A percentile compares a stretch with the other conserved stretches of the same genome.
Evolutionary conservation across 345 rosid genomes (phyloP).

Genomic region (Boechera divaricarpa): DNA sequence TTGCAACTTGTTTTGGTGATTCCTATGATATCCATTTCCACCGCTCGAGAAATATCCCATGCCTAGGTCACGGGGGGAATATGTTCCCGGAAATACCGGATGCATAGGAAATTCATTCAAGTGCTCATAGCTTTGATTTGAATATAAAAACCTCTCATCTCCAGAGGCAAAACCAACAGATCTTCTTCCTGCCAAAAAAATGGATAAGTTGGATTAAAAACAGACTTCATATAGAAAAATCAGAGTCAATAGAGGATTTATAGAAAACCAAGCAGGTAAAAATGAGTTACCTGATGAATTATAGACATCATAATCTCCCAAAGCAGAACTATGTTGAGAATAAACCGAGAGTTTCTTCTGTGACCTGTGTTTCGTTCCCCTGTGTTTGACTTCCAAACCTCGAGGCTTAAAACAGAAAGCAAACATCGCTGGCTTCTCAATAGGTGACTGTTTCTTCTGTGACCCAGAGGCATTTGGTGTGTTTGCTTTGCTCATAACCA

Average conservation of each 20-base stretch:
- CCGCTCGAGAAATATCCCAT: slow-evolving; percentile 51
- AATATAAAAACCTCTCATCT: slow-evolving; percentile 57
- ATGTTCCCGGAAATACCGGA: slow-evolving; percentile 60
- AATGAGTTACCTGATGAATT: slow-evolving; percentile 31
- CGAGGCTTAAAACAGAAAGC: slow-evolving; percentile 98
- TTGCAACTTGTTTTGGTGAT: slow-evolving; percentile 54
- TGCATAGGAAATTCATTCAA: slow-evolving; percentile 60
- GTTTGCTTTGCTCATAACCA: slow-evolving; percentile 55
- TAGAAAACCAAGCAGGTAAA: slow-evolving; percentile 18
- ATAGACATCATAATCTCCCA: slow-evolving; percentile 53
- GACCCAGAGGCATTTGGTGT: slow-evolving; percentile 52
- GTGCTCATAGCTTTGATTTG: slow-evolving; percentile 59
- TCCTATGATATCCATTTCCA: slow-evolving; percentile 59
- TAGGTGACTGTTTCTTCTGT: slow-evolving; percentile 54
- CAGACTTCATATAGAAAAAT: slow-evolving; percentile 3
- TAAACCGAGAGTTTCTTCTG: slow-evolving; percentile 72
- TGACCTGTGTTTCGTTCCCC: slow-evolving; percentile 88
- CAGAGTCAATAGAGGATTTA: slow-evolving; percentile 9
- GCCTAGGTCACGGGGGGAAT: slow-evolving; percentile 55
- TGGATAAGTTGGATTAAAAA: slow-evolving; percentile 27
- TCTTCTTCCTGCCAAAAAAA: slow-evolving; percentile 70
- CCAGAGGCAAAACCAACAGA: slow-evolving; percentile 66
- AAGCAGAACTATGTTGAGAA: slow-evolving; percentile 53
- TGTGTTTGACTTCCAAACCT: slow-evolving; percentile 89
- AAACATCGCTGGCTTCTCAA: slow-evolving; percentile 90